Evolutionary conservation across 768 basidiomycete species (phyloP), one percentile per base, ranked within the genome.

Genomic region (Coprinopsis cinerea): DNA sequence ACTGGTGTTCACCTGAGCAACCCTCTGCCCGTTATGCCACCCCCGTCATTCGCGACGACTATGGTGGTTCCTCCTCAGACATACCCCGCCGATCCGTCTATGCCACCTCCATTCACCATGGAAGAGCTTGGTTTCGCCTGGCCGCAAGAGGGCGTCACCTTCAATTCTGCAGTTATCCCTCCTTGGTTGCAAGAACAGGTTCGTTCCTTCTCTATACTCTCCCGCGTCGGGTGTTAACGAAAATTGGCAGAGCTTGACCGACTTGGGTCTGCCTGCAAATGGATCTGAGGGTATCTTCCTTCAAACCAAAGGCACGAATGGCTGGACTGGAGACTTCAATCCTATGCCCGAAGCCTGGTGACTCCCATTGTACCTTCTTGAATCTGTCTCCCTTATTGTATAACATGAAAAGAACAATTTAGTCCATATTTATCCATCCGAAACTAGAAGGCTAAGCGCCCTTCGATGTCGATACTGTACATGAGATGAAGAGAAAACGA

Each of bases 141-240:
- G 80, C 84, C 86, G 51, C 70, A 67, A 43, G 78, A 80, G 49
- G 68, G 76, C 41, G 77, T 78, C 14, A 77, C 81, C 44, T 82
- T 94, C 64, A 89, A 80, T 61, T 86, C 89, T 9, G 78, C 81
- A 35, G 79, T 84, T 40, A 85, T 96, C 48, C 93, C 93, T n/a
- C 59, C 82, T 2, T 96, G 93, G 93, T 68, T 96, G 50, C 92
- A 89, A 63, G 93, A 95, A 66, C 85, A 89, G 72, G 90, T 89
- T 44, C 52, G 82, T 72, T 35, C 18, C 23, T 26, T 34, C 13
- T 10, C 44, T 26, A 28, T 44, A 43, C 45, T 20, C 15, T 44
- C n/a, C 24, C 24, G 45, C 24, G 41, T 45, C 23, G 13, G 2
- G n/a, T 23, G 30, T 42, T 48, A 52, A 45, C 49, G 36, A 5